These are phyloP conservation scores for Wallacemonas rigidus DNA, from an alignment of 208 protist genomes.

Conservation along the genomic window DNA sequence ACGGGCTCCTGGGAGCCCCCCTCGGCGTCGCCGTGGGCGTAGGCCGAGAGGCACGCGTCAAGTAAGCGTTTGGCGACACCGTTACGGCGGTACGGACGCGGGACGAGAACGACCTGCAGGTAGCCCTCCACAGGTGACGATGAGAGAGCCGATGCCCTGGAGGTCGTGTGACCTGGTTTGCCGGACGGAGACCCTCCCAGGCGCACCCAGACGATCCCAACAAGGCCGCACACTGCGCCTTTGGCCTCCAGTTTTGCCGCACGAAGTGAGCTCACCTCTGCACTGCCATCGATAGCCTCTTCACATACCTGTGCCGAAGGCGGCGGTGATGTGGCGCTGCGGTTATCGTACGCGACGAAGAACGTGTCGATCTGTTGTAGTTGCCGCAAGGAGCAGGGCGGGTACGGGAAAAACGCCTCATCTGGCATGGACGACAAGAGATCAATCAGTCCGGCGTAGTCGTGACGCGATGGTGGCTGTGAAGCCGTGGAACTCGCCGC, in stretches of 20 bases:
- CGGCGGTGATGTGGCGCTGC: not conserved
- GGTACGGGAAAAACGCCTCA: constrained; percentile 62
- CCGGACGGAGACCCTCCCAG: constrained; percentile 25
- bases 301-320: not conserved
- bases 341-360: constrained; percentile 27
- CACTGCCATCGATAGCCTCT: too few relatives aligned
- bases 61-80: constrained; percentile 46
- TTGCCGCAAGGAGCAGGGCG: constrained; percentile 43
- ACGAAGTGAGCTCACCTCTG: too few relatives aligned
- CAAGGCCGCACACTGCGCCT: constrained; percentile 29
- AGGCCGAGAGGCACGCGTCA: constrained; percentile 18
- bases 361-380: constrained; percentile 56
- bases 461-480: not conserved
- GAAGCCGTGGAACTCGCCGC: not conserved
- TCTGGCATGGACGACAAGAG: not conserved
- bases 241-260: too few relatives aligned
- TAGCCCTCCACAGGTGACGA: constrained; percentile 65
- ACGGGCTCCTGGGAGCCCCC: not conserved
- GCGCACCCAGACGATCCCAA: constrained; percentile 77
- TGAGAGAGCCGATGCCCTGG: not conserved
- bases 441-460: not conserved
- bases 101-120: constrained; percentile 68
- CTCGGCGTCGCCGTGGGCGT: not conserved
- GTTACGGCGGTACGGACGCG: constrained; percentile 27
- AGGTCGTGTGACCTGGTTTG: not conserved